These are phyloP conservation scores for Corynascus novoguineensis DNA, from an alignment of 495 filamentous ascomycete genomes.

Conservation along the genomic window DNA sequence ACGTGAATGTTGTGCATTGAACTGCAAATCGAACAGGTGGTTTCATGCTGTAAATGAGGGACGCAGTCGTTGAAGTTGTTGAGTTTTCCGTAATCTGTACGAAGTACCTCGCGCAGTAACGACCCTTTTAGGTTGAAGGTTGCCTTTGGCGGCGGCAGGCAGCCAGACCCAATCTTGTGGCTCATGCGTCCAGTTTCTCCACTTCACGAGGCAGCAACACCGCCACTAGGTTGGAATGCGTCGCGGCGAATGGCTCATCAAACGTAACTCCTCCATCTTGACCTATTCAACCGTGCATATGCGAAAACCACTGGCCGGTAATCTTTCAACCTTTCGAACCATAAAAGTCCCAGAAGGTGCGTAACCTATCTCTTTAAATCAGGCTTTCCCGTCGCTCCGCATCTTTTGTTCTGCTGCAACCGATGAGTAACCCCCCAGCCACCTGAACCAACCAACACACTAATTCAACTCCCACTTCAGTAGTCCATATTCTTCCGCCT, in stretches of 20 bases:
- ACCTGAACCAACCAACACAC: neutral
- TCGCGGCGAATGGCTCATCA: neutral
- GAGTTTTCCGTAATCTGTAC: no score
- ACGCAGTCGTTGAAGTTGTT: no score
- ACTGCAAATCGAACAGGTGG: no score
- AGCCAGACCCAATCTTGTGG: neutral
- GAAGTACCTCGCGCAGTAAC: no score
- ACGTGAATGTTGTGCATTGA: no score
- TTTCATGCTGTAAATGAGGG: no score
- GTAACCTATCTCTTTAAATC: neutral
- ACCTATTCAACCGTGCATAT: no score
- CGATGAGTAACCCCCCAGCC: neutral
- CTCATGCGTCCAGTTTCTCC: neutral
- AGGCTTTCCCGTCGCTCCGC: neutral
- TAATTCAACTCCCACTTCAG: neutral
- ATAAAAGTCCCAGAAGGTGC: neutral
- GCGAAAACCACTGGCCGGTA: no score
- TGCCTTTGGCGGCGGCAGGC: neutral
- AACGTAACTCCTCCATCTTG: neutral
- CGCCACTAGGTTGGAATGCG: neutral
- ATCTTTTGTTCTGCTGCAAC: neutral
- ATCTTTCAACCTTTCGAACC: neutral
- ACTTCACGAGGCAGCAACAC: slow-evolving; percentile 2
- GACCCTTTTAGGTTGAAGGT: no score
- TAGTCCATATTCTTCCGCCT: neutral